phyloP scores from a whole-genome alignment of 768 basidiomycete genomes.

The Tephrocybe sp. region DNA sequence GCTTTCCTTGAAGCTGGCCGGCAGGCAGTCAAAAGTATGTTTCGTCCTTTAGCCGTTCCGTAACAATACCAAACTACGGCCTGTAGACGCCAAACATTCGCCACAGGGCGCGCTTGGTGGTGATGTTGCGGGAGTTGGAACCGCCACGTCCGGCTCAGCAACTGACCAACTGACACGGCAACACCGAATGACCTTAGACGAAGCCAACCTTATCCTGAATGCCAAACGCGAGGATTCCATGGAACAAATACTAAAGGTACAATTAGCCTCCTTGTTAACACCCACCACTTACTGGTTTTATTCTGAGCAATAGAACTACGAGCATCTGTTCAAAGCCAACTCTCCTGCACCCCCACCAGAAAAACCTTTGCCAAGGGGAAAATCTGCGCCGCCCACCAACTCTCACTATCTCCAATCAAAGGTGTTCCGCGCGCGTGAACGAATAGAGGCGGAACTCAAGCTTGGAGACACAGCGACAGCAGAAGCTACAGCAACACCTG shows the following conservation, averaged over 20 bases:
- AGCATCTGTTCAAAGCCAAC: conserved; percentile 91
- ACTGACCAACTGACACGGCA: conserved; percentile 84
- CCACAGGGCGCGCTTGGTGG: conserved; percentile 69
- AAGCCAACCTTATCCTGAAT: conserved; percentile 92
- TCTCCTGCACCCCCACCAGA: conserved; percentile 61
- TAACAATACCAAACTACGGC: neutral
- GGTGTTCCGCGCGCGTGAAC: conserved; percentile 91
- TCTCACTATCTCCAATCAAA: conserved; percentile 97
- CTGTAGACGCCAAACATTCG: conserved; percentile 77
- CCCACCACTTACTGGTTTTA: too few relatives aligned
- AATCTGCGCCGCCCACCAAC: conserved; percentile 44
- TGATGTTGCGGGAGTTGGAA: conserved; percentile 72
- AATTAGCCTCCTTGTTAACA: too few relatives aligned
- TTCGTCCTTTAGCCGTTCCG: neutral
- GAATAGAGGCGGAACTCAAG: conserved; percentile 86
- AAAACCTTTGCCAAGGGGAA: conserved; percentile 43
- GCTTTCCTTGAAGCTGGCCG: conserved; percentile 87
- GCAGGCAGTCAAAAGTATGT: conserved; percentile 92
- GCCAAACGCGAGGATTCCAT: conserved; percentile 69
- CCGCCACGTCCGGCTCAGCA: conserved; percentile 70
- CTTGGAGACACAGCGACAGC: conserved; percentile 21
- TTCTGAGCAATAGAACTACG: conserved; percentile 92
- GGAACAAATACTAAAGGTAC: conserved; percentile 74
- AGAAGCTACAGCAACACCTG: conserved; percentile 4
- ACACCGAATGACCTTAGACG: conserved; percentile 92